These are phyloP conservation scores for Vicia sativa DNA, from an alignment of 306 rosid species.

Conservation along the genomic window DNA sequence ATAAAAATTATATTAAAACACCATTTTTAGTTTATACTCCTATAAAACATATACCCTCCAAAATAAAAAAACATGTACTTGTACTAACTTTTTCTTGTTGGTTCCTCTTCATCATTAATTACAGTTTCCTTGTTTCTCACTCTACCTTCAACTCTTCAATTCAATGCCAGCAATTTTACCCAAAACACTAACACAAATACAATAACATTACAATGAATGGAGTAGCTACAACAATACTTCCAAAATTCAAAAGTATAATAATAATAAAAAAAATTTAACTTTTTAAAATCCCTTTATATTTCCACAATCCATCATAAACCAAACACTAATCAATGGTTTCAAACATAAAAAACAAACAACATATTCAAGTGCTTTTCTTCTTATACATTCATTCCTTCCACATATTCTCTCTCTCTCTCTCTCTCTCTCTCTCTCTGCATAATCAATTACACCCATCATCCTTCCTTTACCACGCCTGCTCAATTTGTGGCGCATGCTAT, in stretches of 20 bases:
- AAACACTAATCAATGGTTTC: constrained; percentile 33
- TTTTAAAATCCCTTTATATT: constrained; percentile 33
- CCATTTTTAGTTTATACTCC: too few relatives aligned
- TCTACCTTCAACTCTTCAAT: constrained; percentile 26
- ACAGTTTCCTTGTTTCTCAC: constrained; percentile 24
- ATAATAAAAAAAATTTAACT: background rate
- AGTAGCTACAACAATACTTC: constrained; percentile 40
- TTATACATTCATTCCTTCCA: constrained; percentile 31
- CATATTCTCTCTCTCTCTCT: background rate
- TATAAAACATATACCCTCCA: too few relatives aligned
- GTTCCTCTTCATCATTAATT: constrained; percentile 9
- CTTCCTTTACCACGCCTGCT: constrained; percentile 43
- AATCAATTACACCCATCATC: constrained; percentile 48
- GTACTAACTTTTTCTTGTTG: background rate
- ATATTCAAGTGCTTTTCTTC: constrained; percentile 19
- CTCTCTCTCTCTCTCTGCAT: constrained; percentile 8
- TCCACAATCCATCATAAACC: constrained; percentile 33
- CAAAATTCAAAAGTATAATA: constrained; percentile 10
- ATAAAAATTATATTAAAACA: too few relatives aligned
- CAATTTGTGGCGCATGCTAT: constrained; percentile 44
- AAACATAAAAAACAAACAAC: constrained; percentile 36
- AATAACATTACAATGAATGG: constrained; percentile 15
- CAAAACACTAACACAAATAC: background rate
- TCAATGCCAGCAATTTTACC: constrained; percentile 30
- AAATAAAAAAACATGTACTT: too few relatives aligned